These are phyloP conservation scores for Pleurotus tuoliensis DNA, from an alignment of 768 basidiomycete species.

Conservation along the genomic window DNA sequence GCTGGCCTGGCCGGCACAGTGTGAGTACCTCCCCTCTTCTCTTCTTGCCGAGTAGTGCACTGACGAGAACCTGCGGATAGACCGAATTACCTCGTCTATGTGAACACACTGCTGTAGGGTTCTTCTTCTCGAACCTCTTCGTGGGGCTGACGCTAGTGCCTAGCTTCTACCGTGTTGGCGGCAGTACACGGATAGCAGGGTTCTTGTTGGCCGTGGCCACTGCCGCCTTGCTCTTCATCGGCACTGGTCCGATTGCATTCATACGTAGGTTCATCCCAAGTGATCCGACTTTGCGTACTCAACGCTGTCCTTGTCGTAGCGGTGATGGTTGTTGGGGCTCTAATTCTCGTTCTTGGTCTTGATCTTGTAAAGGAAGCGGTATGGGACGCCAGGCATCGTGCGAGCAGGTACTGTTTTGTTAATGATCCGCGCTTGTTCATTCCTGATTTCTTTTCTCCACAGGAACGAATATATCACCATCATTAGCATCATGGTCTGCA, in stretches of 20 bases:
- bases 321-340: conserved; percentile 84
- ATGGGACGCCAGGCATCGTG: conserved; percentile 92
- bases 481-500: conserved; percentile 80
- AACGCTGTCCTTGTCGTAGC: conserved; percentile 39
- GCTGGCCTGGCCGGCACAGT: conserved; percentile 81
- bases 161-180: conserved; percentile 88
- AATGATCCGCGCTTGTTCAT: not conserved
- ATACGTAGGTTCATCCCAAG: conserved; percentile 62
- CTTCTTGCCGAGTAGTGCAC: not conserved
- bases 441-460: conserved; percentile 9
- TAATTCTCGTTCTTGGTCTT: conserved; percentile 93
- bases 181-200: conserved; percentile 77
- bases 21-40: conserved; percentile 33
- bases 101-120: conserved; percentile 72
- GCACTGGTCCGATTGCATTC: conserved; percentile 87
- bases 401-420: conserved; percentile 52
- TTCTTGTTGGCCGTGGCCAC: conserved; percentile 82
- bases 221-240: conserved; percentile 66
- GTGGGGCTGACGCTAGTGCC: conserved; percentile 23
- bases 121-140: not conserved
- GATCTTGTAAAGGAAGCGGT: conserved; percentile 94
- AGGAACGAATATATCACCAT: conserved; percentile 83
- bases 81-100: conserved; percentile 85
- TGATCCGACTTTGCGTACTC: not conserved
- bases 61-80: conserved; percentile 27